Evolutionary conservation across 2,329 filamentous ascomycete species (phyloP), one percentile per base, ranked within the genome.

Genomic region (Microcyclospora pomicola): DNA sequence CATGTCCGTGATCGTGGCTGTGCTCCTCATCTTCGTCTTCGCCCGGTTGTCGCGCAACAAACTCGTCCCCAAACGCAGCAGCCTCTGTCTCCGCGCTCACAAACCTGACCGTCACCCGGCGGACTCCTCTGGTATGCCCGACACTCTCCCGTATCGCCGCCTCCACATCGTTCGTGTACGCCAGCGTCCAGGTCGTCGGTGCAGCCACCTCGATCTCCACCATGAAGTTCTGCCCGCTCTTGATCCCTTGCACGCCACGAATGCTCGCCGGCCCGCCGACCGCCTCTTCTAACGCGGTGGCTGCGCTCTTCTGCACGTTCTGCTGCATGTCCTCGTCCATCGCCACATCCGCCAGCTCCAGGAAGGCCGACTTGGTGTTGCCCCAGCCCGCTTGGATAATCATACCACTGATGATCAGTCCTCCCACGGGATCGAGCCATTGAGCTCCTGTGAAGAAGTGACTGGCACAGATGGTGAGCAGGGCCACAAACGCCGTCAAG

Each of bases 191-290:
- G 27, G 67, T 65, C 15, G 70, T 72, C 0, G 88, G 85, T 12
- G 92, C 82, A 2, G 75, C 81, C 43, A 96, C 63, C 59, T 94
- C 87, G 6, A 98, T 60, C 50, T 96, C 91, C 50, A 96, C 78
- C 24, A 96, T 69, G 58, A 92, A 95, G 64, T 95, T 98, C 60
- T 95, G 91, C 24, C 91, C 91, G 3, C 85, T 91, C 64, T 98
- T 98, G 62, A 94, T 73, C 38, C 91, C 91, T 47, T 85, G 82
- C 2, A 96, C 73, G 33, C 83, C 80, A 33, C 80, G 73, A 33
- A 95, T 64, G 53, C 83, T 75, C 7, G 86, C 70, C 38, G 48
- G 44, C 2, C 38, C 35, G 6, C 39, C 44, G 6, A 46, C 46
- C 9, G 47, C 44, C 14, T 46, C 48, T n/a, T 44, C 42, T 14